Percentiles rank a stretch among this genome's conserved stretches.
These are phyloP conservation scores for Cadophora sp. DNA, from an alignment of 2,329 filamentous ascomycete genomes.

Conservation along the genomic window DNA sequence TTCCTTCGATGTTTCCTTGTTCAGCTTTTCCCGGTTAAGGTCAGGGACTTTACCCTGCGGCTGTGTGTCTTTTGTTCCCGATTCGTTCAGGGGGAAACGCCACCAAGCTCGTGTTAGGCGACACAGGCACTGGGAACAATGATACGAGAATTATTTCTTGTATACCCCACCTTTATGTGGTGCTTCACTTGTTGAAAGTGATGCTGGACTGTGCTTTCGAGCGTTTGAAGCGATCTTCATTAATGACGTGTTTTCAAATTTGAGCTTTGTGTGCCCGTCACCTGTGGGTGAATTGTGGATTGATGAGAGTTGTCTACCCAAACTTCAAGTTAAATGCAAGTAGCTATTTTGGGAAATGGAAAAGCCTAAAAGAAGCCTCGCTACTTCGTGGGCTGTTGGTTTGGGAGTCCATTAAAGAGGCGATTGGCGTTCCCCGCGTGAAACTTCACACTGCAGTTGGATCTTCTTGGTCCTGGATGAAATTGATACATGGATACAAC, in stretches of 20 bases:
- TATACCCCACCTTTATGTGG: background rate
- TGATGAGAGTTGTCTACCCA: background rate
- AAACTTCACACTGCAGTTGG: too few relatives aligned
- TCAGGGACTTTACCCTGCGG: slow-evolving; percentile 2
- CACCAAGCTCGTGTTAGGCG: background rate
- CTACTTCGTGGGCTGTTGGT: too few relatives aligned
- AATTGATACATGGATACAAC: too few relatives aligned
- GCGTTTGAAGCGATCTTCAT: background rate
- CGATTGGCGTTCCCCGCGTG: too few relatives aligned
- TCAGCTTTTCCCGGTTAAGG: background rate
- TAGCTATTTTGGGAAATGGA: background rate
- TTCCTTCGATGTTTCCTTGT: background rate
- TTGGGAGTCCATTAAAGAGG: too few relatives aligned
- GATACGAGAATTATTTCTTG: background rate
- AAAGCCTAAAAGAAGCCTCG: too few relatives aligned
- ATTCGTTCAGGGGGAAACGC: slow-evolving; percentile 6
- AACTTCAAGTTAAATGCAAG: background rate
- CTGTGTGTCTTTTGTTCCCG: slow-evolving; percentile 7
- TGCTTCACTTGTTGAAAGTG: too few relatives aligned
- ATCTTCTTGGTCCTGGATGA: too few relatives aligned
- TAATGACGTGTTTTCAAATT: background rate
- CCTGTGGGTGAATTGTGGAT: background rate
- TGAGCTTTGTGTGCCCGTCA: background rate
- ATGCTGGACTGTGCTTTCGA: too few relatives aligned
- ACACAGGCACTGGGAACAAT: background rate